These are phyloP conservation scores for Colletotrichum incanum DNA, from an alignment of 2,329 filamentous ascomycete species.

Conservation along the genomic window DNA sequence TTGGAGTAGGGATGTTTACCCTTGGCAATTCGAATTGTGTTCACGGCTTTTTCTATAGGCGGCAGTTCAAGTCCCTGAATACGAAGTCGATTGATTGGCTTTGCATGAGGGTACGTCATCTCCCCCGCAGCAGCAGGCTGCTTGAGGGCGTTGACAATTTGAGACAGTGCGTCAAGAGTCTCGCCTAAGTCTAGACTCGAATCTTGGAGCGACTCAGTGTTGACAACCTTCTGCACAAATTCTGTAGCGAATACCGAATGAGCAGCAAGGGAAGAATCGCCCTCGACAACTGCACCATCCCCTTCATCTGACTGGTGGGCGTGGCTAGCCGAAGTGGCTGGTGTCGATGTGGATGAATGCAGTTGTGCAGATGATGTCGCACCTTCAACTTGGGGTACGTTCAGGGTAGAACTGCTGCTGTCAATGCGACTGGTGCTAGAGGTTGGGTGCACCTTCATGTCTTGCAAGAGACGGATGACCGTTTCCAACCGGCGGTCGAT, in stretches of 20 bases:
- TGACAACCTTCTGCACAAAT: constrained; percentile 58
- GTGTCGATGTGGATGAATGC: constrained; percentile 34
- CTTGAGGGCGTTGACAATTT: constrained; percentile 50
- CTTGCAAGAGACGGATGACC: constrained; percentile 53
- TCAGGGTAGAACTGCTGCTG: not conserved
- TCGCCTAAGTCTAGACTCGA: constrained; percentile 53
- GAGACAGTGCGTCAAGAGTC: constrained; percentile 54
- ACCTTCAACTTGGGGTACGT: constrained; percentile 10
- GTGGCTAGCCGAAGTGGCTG: constrained; percentile 40
- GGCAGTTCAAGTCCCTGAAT: constrained; percentile 40
- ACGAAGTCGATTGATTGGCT: constrained; percentile 15
- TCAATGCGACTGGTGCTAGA: constrained; percentile 17
- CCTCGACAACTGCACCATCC: constrained; percentile 56
- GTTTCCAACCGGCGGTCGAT: constrained; percentile 56
- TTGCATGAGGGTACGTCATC: constrained; percentile 48
- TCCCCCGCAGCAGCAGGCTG: constrained; percentile 47
- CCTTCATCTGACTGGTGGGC: constrained; percentile 41
- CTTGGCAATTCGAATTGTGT: constrained; percentile 26
- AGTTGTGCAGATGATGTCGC: not conserved
- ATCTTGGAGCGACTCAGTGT: constrained; percentile 45
- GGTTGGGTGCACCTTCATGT: constrained; percentile 50
- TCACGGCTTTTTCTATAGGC: constrained; percentile 41
- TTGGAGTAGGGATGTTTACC: not conserved
- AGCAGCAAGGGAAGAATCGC: constrained; percentile 62
- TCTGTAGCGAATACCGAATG: constrained; percentile 64